Evolutionary conservation across 352 stramenopile species (phyloP).

Genomic region (Globisporangium viniferum): DNA sequence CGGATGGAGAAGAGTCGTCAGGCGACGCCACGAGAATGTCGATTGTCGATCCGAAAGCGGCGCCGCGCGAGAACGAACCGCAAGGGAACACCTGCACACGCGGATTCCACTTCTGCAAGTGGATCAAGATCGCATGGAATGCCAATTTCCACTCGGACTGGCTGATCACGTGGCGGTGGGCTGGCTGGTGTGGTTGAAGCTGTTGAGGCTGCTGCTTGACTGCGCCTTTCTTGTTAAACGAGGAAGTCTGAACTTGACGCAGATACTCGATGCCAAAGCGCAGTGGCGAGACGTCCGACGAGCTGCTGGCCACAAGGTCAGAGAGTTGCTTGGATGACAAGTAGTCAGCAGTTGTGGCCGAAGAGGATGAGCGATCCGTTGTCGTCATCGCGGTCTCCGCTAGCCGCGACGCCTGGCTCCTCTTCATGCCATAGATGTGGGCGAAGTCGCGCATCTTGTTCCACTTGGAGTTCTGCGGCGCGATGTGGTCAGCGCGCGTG

Average conservation of each 20-base stretch:
- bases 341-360: slow-evolving; percentile 5
- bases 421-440: slow-evolving; percentile 57
- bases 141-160: slow-evolving; percentile 64
- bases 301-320: slow-evolving; percentile 15
- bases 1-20: not conserved
- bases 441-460: slow-evolving; percentile 27
- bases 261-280: slow-evolving; percentile 41
- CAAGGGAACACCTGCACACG: slow-evolving; percentile 62
- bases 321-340: slow-evolving; percentile 27
- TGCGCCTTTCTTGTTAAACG: not conserved
- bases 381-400: slow-evolving; percentile 13
- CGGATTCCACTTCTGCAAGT: slow-evolving; percentile 53
- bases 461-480: slow-evolving; percentile 28
- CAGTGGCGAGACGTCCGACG: slow-evolving; percentile 26
- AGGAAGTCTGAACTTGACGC: slow-evolving; percentile 3
- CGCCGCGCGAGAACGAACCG: slow-evolving; percentile 66
- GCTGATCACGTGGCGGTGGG: slow-evolving; percentile 38
- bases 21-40: slow-evolving; percentile 58
- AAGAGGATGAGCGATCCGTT: slow-evolving; percentile 4
- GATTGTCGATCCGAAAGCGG: slow-evolving; percentile 66
- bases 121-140: slow-evolving; percentile 57
- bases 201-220: slow-evolving; percentile 5
- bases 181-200: not conserved
- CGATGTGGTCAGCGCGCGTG: not conserved
- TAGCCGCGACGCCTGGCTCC: slow-evolving; percentile 30